Conservation (phyloP, 495 filamentous ascomycete species). For the Talaromyces thailandensis region DNA sequence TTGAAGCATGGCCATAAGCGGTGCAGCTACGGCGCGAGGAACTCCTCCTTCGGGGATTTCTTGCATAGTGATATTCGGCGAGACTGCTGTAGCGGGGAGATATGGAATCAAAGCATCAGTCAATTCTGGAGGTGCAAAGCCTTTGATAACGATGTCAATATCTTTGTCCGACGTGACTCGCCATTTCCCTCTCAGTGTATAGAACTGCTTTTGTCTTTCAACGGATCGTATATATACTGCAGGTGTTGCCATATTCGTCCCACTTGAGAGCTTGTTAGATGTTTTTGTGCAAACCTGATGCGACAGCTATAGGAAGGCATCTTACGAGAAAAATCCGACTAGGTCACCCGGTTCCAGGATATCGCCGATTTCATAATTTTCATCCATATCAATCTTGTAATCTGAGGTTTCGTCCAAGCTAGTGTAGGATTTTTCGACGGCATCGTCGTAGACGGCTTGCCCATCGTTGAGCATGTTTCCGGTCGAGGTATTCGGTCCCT, state of each 20-base stretch:
- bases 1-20: constrained; percentile 23
- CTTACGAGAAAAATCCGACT: constrained; percentile 50
- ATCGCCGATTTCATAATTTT: constrained; percentile 23
- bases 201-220: constrained; percentile 58
- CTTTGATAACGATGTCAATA: constrained; percentile 53
- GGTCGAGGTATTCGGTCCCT: constrained; percentile 13
- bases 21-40: constrained; percentile 27
- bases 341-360: constrained; percentile 63
- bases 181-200: constrained; percentile 66
- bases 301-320: background rate
- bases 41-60: constrained; percentile 32
- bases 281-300: background rate
- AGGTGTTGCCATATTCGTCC: constrained; percentile 39
- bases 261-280: constrained; percentile 6
- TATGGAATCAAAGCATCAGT: constrained; percentile 52
- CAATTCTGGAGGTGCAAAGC: constrained; percentile 49
- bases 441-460: constrained; percentile 21
- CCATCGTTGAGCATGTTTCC: constrained; percentile 38
- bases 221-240: constrained; percentile 62
- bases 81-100: constrained; percentile 43
- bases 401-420: constrained; percentile 22
- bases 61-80: constrained; percentile 33
- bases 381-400: constrained; percentile 23
- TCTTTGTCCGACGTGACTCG: constrained; percentile 37
- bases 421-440: constrained; percentile 18